A percentile compares a stretch with the other conserved stretches of the same genome.
These are phyloP conservation scores for Penicillium manginii DNA, from an alignment of 495 filamentous ascomycete genomes.

Conservation along the genomic window DNA sequence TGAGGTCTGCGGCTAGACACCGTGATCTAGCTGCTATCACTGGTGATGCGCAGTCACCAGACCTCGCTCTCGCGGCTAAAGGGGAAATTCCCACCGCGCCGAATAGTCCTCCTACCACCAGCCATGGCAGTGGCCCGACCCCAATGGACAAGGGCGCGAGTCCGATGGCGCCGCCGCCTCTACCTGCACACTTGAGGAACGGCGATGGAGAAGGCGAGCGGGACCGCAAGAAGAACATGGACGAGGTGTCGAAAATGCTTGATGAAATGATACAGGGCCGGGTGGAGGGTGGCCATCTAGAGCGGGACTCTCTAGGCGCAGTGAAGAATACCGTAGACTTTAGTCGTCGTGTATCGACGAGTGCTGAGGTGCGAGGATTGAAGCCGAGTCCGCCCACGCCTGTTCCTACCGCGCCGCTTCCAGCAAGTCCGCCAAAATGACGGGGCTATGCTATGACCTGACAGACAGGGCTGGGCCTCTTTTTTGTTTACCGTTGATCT, in stretches of 20 bases:
- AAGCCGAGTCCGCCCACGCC: conserved; percentile 21
- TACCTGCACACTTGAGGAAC: no score
- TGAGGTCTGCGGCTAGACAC: conserved; percentile 85
- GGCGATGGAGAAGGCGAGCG: conserved; percentile 48
- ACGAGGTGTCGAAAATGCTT: conserved; percentile 87
- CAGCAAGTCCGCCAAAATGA: conserved; percentile 12
- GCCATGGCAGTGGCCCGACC: not conserved
- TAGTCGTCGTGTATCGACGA: conserved; percentile 42
- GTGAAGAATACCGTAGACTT: conserved; percentile 48
- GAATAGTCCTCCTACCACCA: conserved; percentile 29
- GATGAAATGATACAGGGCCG: conserved; percentile 94
- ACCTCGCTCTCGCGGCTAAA: conserved; percentile 30
- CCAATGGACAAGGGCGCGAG: conserved; percentile 24
- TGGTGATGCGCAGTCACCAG: conserved; percentile 42
- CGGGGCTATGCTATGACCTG: conserved; percentile 3
- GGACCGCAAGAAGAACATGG: conserved; percentile 64
- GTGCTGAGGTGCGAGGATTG: conserved; percentile 32
- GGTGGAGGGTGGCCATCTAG: conserved; percentile 68
- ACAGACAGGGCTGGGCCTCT: conserved; percentile 8
- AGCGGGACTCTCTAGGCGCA: conserved; percentile 61
- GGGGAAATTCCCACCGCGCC: conserved; percentile 35
- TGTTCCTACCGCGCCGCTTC: conserved; percentile 7
- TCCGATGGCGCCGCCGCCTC: conserved; percentile 10
- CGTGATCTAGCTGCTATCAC: conserved; percentile 79
- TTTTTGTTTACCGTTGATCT: conserved; percentile 27